A percentile compares a stretch with the other conserved stretches of the same genome.
Evolutionary conservation across 2,329 filamentous ascomycete species (phyloP).

Genomic region (Xylariaceae sp.): DNA sequence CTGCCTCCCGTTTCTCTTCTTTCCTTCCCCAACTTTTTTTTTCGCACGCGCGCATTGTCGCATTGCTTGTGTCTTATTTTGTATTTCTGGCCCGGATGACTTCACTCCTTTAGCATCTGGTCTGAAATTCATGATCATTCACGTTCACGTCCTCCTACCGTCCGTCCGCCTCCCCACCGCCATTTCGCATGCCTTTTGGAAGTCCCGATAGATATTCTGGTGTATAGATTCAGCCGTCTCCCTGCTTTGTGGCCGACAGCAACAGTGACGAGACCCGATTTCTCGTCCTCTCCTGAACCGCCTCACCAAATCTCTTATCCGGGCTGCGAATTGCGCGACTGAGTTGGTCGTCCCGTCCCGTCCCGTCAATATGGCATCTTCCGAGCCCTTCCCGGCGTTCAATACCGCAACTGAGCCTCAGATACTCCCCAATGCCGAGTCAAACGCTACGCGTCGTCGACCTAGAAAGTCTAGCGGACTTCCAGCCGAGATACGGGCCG

Average conservation of each 20-base stretch:
- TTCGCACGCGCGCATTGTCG: not conserved
- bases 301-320: not conserved
- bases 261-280: not conserved
- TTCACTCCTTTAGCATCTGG: conserved; percentile 31
- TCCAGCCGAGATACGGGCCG: conserved; percentile 48
- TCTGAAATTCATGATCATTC: conserved; percentile 3
- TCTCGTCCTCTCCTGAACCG: not conserved
- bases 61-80: conserved; percentile 9
- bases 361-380: conserved; percentile 37
- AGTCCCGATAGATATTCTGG: not conserved
- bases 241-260: not conserved
- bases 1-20: not conserved
- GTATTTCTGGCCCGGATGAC: conserved; percentile 23
- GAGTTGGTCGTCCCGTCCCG: not conserved
- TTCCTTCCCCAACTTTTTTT: not conserved
- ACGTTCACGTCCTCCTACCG: not conserved
- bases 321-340: not conserved
- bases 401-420: conserved; percentile 48
- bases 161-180: not conserved
- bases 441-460: conserved; percentile 41
- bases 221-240: not conserved
- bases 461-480: conserved; percentile 51
- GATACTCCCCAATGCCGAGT: conserved; percentile 37
- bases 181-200: not conserved
- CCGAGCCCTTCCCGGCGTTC: conserved; percentile 53